Conservation (phyloP, 148 eudicot genomes). For the Beta vulgaris region DNA sequence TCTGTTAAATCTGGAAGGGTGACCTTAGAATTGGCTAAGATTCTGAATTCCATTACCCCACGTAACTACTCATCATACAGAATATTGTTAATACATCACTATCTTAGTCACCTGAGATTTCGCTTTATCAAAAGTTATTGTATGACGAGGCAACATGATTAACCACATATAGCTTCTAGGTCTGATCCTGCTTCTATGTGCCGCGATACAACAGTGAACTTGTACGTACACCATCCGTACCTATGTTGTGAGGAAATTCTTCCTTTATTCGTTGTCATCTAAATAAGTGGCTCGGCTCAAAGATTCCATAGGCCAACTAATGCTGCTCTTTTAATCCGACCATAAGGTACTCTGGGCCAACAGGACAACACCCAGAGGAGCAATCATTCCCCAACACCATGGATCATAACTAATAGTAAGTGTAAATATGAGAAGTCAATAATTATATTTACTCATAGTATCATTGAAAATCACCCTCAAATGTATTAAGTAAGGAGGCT, state of each 20-base stretch:
- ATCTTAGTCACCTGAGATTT: constrained; percentile 4
- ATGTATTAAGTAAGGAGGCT: too few relatives aligned
- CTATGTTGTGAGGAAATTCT: neutral
- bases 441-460: too few relatives aligned
- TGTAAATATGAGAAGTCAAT: too few relatives aligned
- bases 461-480: neutral
- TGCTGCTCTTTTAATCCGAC: neutral
- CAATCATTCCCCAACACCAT: too few relatives aligned
- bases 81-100: constrained; percentile 11
- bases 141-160: neutral
- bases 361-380: too few relatives aligned
- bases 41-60: constrained; percentile 23
- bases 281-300: neutral
- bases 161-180: constrained; percentile 5
- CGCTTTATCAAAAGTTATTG: constrained; percentile 10
- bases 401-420: neutral
- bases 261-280: neutral
- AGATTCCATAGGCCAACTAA: neutral
- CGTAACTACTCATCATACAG: constrained; percentile 6
- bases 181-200: neutral
- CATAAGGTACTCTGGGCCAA: too few relatives aligned
- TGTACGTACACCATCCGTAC: constrained; percentile 18
- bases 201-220: neutral
- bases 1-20: constrained; percentile 10
- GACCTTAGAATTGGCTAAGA: neutral